Evolutionary conservation across 2,329 filamentous ascomycete genomes (phyloP).

Genomic region (Colletotrichum spinosum): DNA sequence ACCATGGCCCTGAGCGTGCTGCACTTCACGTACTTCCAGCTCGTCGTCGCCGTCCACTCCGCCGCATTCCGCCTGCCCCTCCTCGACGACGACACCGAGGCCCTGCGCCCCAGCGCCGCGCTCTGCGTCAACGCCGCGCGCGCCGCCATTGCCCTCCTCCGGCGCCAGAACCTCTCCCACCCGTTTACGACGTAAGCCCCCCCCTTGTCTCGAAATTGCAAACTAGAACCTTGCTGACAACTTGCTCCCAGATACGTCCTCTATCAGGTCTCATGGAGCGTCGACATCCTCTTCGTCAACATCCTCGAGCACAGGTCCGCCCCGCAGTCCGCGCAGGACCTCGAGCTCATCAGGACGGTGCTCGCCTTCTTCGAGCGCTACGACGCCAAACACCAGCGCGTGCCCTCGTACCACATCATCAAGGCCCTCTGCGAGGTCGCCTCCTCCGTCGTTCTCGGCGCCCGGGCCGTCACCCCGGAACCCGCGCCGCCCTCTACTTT

Average conservation of each 20-base stretch:
- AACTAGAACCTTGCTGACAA: not conserved
- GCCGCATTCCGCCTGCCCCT: constrained; percentile 8
- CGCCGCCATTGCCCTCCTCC: constrained; percentile 1
- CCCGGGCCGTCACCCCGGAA: not conserved
- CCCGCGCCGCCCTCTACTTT: not conserved
- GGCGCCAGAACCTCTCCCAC: not conserved
- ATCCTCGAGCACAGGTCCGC: constrained; percentile 6
- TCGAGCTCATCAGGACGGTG: constrained; percentile 2
- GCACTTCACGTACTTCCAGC: constrained; percentile 16
- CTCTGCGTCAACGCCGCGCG: constrained; percentile 12
- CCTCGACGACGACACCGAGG: not conserved
- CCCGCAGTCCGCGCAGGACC: not conserved
- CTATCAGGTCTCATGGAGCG: constrained; percentile 16
- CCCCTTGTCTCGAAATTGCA: too few relatives aligned
- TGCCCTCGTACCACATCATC: constrained; percentile 14
- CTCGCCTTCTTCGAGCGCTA: not conserved
- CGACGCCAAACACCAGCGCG: not conserved
- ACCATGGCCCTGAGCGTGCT: constrained; percentile 4
- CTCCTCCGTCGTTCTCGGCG: not conserved
- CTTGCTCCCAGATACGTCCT: not conserved
- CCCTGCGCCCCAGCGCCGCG: not conserved
- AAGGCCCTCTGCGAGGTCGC: constrained; percentile 3
- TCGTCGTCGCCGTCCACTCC: constrained; percentile 16
- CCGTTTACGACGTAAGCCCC: constrained; percentile 5
- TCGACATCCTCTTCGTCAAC: constrained; percentile 18